Evolutionary conservation across 768 basidiomycete species (phyloP), one percentile per base, ranked within the genome.

Genomic region (Termitomyces sp.): DNA sequence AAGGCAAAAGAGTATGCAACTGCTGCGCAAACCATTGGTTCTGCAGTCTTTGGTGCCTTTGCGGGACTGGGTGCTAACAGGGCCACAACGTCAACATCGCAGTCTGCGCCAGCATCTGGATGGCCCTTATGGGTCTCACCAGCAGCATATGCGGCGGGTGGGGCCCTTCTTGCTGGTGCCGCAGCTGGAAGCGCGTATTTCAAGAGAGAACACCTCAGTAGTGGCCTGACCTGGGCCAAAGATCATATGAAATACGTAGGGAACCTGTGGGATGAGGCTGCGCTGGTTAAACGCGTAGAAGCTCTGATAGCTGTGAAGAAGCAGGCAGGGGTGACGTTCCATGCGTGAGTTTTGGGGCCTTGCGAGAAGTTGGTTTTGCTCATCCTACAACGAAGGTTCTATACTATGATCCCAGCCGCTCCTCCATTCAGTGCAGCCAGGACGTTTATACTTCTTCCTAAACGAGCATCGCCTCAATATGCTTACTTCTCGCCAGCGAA

Each of bases 231-330:
- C 12, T 94, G 87, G 86, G 86, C 86, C 2, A 85, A 80, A 31
- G 94, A 95, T 63, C 94, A 98, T 69, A 83, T 97, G 84, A 89
- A 87, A 66, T 98, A 88, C 69, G 86, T 95, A 9, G 84, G 89
- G 43, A 90, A 79, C 62, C 72, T 97, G 31, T 96, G 94, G 94
- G 86, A 95, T 63, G 83, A 86, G 62, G 76, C 78, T 22, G 76
- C 73, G 10, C 74, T 94, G 71, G 76, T 77, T 39, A 71, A 67
- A 57, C 79, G 94, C 22, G 64, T 96, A 53, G 82, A 86, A 27
- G 74, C 74, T 29, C 70, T 97, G 51, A 71, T 88, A 44, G 75
- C 78, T 49, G 75, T 86, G 44, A 84, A 90, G 55, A 73, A 81
- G 51, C 71, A 80, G 46, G 74, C 83, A 61, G 85, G 87, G 1